These are phyloP conservation scores for Rhodotorula sp. DNA, from an alignment of 1,284 basidiomycete genomes.

Conservation along the genomic window DNA sequence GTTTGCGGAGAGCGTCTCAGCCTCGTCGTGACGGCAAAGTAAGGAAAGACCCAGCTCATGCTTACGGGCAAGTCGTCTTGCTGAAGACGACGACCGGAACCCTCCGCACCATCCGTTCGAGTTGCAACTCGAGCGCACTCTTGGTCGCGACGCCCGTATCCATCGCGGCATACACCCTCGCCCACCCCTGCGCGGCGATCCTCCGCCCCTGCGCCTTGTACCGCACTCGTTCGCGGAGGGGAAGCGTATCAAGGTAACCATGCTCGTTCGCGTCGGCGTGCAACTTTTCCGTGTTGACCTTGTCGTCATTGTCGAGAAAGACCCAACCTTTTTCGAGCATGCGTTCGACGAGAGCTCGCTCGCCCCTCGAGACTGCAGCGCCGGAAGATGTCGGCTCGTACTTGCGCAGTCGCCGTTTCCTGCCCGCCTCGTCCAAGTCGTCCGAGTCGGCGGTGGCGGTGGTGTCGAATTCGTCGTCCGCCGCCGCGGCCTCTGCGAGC, in stretches of 20 bases:
- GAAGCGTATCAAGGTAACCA: constrained; percentile 12
- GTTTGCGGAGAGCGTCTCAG: neutral
- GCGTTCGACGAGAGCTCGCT: constrained; percentile 11
- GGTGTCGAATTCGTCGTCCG: neutral
- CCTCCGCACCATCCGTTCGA: constrained; percentile 54
- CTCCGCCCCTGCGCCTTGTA: constrained; percentile 4
- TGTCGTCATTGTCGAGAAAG: constrained; percentile 31
- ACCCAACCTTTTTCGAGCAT: constrained; percentile 26
- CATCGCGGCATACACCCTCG: constrained; percentile 21
- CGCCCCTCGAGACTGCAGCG: neutral
- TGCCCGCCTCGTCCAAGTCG: neutral
- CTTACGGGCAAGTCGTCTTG: constrained; percentile 72
- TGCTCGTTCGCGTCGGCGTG: constrained; percentile 14
- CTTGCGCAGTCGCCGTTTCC: no score
- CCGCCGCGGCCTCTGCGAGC: neutral
- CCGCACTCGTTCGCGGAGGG: constrained; percentile 30
- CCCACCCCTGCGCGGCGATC: constrained; percentile 26
- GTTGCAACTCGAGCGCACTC: constrained; percentile 48
- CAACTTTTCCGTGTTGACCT: constrained; percentile 24
- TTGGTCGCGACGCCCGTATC: constrained; percentile 15
- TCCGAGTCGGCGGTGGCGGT: neutral
- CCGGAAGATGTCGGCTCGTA: neutral
- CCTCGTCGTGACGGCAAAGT: neutral
- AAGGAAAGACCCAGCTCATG: constrained; percentile 36
- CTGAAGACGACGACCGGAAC: constrained; percentile 74